Conservation (phyloP, 2,329 filamentous ascomycete genomes). For the Aspergillus fischeri region DNA sequence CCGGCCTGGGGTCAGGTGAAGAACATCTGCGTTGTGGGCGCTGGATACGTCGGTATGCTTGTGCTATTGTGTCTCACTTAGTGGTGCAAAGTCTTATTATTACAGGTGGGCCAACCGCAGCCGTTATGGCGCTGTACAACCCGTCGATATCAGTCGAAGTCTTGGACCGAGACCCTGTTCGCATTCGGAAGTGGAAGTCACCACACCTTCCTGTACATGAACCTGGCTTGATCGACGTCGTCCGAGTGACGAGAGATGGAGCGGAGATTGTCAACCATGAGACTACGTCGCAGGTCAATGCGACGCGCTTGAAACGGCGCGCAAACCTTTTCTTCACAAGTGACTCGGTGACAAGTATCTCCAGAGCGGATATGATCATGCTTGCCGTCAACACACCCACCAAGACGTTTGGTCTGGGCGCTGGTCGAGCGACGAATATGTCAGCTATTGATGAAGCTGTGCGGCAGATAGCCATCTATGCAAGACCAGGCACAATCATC, state of each 20-base stretch:
- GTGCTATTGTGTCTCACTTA: constrained; percentile 11
- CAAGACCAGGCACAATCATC: constrained; percentile 65
- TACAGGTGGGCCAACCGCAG: constrained; percentile 68
- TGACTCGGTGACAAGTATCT: constrained; percentile 58
- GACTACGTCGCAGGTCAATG: constrained; percentile 3
- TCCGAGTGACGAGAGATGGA: constrained; percentile 48
- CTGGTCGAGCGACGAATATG: constrained; percentile 69
- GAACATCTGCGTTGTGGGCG: constrained; percentile 67
- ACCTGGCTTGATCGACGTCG: constrained; percentile 64
- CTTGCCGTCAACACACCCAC: constrained; percentile 77
- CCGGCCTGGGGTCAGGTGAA: constrained; percentile 14
- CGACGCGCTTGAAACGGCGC: constrained; percentile 42
- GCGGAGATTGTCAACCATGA: constrained; percentile 11
- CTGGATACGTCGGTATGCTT: constrained; percentile 67
- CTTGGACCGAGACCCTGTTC: constrained; percentile 63
- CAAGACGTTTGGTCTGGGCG: constrained; percentile 65
- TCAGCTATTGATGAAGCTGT: constrained; percentile 67
- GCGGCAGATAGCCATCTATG: constrained; percentile 62
- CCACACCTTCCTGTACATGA: constrained; percentile 71
- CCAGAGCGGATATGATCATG: constrained; percentile 68
- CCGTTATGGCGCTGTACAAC: constrained; percentile 70
- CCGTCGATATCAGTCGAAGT: constrained; percentile 67
- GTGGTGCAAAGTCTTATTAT: background rate
- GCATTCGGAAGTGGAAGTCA: constrained; percentile 71
- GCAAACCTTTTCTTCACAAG: constrained; percentile 73